A percentile compares a stretch with the other conserved stretches of the same genome.
These are phyloP conservation scores for Rhazya stricta DNA, from an alignment of 257 asterid genomes.

Conservation along the genomic window DNA sequence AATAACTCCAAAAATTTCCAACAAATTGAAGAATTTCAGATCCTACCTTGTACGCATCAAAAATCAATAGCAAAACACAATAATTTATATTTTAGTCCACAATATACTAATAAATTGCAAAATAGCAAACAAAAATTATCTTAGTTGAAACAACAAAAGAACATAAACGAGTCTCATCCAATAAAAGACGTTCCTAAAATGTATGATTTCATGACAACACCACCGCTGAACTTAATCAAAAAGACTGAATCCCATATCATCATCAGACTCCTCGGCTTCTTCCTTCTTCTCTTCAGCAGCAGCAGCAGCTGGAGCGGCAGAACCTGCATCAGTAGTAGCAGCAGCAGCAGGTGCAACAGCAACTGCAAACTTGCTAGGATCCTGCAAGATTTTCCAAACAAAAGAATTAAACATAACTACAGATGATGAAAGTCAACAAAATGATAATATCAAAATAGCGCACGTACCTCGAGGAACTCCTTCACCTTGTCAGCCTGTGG, in stretches of 20 bases:
- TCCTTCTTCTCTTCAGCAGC: slow-evolving; percentile 73
- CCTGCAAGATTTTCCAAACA: slow-evolving; percentile 27
- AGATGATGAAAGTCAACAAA: background rate
- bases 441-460: background rate
- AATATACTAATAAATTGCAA: background rate
- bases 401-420: background rate
- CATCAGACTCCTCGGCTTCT: slow-evolving; percentile 78
- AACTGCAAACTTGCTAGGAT: slow-evolving; percentile 77
- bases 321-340: slow-evolving; percentile 27
- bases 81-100: background rate
- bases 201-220: background rate
- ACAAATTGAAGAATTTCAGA: background rate
- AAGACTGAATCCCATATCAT: slow-evolving; percentile 73
- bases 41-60: too few relatives aligned
- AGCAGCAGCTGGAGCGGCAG: slow-evolving; percentile 32
- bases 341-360: slow-evolving; percentile 52
- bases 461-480: slow-evolving; percentile 69
- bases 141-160: too few relatives aligned
- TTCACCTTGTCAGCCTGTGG: slow-evolving; percentile 84
- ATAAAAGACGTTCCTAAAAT: background rate
- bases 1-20: background rate
- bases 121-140: background rate
- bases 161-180: background rate
- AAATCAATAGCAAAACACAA: background rate
- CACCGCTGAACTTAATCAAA: slow-evolving; percentile 44